Percentiles rank a stretch among this genome's conserved stretches.
Conservation (phyloP, 192 early-diverging fungal species). For the Linnemannia exigua region DNA sequence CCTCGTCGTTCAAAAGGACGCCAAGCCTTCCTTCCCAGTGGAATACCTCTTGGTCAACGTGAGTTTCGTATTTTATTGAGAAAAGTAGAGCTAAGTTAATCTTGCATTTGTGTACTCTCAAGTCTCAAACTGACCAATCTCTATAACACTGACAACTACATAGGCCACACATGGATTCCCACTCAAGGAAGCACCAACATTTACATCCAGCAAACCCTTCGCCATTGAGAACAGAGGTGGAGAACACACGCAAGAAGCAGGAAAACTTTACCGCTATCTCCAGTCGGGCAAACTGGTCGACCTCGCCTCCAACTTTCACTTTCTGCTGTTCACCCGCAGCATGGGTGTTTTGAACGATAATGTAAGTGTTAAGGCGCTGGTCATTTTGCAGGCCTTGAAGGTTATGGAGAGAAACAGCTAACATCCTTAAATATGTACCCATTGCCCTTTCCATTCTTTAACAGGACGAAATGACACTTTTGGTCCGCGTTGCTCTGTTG, state of each 20-base stretch:
- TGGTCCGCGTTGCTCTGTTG: constrained; percentile 59
- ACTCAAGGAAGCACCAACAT: constrained; percentile 79
- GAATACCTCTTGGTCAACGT: constrained; percentile 97
- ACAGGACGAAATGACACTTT: constrained; percentile 66
- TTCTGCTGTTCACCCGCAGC: constrained; percentile 78
- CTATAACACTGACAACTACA: constrained; percentile 10
- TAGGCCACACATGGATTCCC: constrained; percentile 94
- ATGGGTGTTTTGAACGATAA: constrained; percentile 73
- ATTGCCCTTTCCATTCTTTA: background rate
- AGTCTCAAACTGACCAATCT: background rate
- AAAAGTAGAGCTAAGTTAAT: background rate
- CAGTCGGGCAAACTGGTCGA: constrained; percentile 59
- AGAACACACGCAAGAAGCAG: constrained; percentile 69
- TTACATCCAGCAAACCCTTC: constrained; percentile 72
- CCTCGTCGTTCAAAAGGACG: constrained; percentile 85
- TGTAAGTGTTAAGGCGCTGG: constrained; percentile 9
- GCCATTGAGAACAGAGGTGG: constrained; percentile 86
- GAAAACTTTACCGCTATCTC: constrained; percentile 70
- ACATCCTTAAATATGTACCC: no score
- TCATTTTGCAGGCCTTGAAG: background rate
- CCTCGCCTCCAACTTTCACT: constrained; percentile 87
- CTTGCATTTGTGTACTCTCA: background rate
- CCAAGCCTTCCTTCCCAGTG: constrained; percentile 96
- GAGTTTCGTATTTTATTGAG: constrained; percentile 11
- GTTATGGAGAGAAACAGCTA: background rate